Evolutionary conservation across 495 filamentous ascomycete species (phyloP), one percentile per base, ranked within the genome.

Genomic region (Talaromyces stipitatus): DNA sequence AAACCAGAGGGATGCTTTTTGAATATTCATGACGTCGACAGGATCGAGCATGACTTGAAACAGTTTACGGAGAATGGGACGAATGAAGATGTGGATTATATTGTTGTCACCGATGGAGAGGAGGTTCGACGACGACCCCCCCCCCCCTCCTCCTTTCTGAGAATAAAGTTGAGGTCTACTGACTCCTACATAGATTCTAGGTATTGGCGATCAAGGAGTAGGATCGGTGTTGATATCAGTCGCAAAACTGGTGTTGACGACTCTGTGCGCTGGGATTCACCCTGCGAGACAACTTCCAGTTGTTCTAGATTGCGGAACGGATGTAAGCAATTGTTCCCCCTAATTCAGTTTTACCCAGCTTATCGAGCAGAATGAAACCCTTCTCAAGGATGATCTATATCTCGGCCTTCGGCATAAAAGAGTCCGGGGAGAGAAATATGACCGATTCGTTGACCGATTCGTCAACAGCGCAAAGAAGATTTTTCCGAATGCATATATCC

Each of bases 171-270:
- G n/a, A n/a, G n/a, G n/a, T n/a, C 46, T 48, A 14, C 29, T 2
- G 5, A 28, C 18, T 32, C n/a, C n/a, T n/a, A n/a, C 12, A 18
- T 2, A 91, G 74, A 95, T 96, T 56, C 79, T 95, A 5, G 91
- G 91, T 0, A 92, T 96, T 55, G 91, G 91, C 2, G 91, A 95
- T 64, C 91, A 95, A 69, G 91, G 91, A n/a, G 87, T 89, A 4
- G 91, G 91, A 12, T 90, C 85, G 6, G 89, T 96, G 52, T 72
- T 94, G 14, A 96, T 96, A 52, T 89, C 86, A 2, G 77, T 90
- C 1, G 91, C 91, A 2, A 96, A 96, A 64, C 73, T 95, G 12
- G 85, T 85, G 6, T 73, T 95, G 29, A 91, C 88, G 32, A 94
- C 91, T 0, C 66, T 92, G 0, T 95, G 91, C 69, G 90, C 86